These are phyloP conservation scores for Candida andamanensis DNA, from an alignment of 805 yeast genomes.

Conservation along the genomic window DNA sequence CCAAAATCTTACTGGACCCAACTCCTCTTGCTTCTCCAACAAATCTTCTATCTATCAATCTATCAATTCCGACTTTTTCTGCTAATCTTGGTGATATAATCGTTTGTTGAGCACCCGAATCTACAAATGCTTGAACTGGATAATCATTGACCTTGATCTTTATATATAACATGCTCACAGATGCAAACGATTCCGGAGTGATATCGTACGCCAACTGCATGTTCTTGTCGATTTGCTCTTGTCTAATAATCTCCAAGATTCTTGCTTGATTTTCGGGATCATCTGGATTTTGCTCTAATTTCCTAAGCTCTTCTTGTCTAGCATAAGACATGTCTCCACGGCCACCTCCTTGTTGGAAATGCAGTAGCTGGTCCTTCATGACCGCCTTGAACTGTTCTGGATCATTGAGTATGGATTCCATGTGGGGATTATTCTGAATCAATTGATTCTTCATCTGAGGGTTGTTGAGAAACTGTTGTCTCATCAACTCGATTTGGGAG, in stretches of 20 bases:
- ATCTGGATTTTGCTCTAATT: slow-evolving; percentile 61
- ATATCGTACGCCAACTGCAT: slow-evolving; percentile 75
- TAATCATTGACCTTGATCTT: slow-evolving; percentile 72
- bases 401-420: slow-evolving; percentile 43
- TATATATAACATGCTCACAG: slow-evolving; percentile 80
- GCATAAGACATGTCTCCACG: not conserved
- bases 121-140: slow-evolving; percentile 88
- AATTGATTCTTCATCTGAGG: slow-evolving; percentile 35
- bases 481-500: slow-evolving; percentile 40
- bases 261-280: slow-evolving; percentile 62
- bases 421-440: slow-evolving; percentile 39
- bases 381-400: slow-evolving; percentile 42
- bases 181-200: slow-evolving; percentile 84
- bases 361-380: slow-evolving; percentile 29
- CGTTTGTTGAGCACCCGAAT: slow-evolving; percentile 92
- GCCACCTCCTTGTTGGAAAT: slow-evolving; percentile 18
- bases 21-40: slow-evolving; percentile 87
- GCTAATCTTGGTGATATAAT: slow-evolving; percentile 78
- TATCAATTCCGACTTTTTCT: slow-evolving; percentile 60
- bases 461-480: slow-evolving; percentile 45
- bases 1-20: slow-evolving; percentile 73
- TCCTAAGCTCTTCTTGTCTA: slow-evolving; percentile 47
- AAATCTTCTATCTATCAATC: slow-evolving; percentile 74
- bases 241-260: slow-evolving; percentile 62
- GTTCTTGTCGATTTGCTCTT: slow-evolving; percentile 74